Evolutionary conservation across 1,139 yeast species (phyloP).

Genomic region (Candida sanyaensis): DNA sequence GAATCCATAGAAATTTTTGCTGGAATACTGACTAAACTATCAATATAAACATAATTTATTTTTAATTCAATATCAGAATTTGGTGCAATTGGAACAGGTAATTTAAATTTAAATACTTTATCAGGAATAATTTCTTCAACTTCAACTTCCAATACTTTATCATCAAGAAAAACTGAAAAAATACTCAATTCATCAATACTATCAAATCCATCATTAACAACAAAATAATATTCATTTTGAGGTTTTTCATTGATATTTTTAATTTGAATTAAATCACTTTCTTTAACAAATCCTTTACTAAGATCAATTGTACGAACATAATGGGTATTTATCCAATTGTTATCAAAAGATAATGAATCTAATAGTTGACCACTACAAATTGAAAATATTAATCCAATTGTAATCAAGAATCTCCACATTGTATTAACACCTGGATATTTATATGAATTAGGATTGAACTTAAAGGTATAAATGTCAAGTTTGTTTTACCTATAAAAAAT

Average conservation of each 20-base stretch:
- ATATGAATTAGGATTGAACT: no score
- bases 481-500: no score
- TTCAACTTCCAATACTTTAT: constrained; percentile 23
- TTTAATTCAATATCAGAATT: constrained; percentile 52
- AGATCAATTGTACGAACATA: constrained; percentile 61
- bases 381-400: constrained; percentile 10
- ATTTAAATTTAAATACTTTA: constrained; percentile 42
- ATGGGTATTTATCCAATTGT: constrained; percentile 47
- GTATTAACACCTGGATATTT: background rate
- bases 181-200: constrained; percentile 50
- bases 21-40: constrained; percentile 63
- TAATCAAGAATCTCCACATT: constrained; percentile 11
- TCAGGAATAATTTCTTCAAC: constrained; percentile 32
- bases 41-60: constrained; percentile 55
- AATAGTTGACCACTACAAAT: constrained; percentile 10
- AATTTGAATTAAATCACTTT: constrained; percentile 55
- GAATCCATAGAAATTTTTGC: constrained; percentile 59
- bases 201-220: constrained; percentile 48
- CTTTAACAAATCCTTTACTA: constrained; percentile 66
- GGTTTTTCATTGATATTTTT: constrained; percentile 63
- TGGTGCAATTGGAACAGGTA: constrained; percentile 72
- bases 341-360: constrained; percentile 8
- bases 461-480: no score
- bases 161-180: constrained; percentile 36
- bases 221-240: constrained; percentile 55